phyloP scores from a whole-genome alignment of 208 protist species.

The Trypanosoma congolense region DNA sequence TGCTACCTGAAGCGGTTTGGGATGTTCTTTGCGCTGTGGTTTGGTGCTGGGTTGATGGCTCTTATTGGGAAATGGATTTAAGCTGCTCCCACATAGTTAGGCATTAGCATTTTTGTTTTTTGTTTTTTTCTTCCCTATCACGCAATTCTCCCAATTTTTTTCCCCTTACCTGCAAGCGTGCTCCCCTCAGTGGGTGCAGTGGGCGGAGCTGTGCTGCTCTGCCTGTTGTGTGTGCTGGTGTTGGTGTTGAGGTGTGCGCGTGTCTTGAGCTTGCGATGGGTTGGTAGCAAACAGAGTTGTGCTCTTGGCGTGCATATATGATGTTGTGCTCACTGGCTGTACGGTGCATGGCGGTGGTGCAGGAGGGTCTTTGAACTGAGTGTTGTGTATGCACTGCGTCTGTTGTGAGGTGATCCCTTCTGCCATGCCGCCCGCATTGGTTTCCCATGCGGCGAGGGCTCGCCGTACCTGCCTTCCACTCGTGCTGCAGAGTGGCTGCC shows the following conservation, averaged over 20 bases:
- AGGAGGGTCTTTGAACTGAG: neutral
- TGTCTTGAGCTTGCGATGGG: neutral
- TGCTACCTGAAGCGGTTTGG: constrained; percentile 17
- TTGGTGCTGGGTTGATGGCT: constrained; percentile 33
- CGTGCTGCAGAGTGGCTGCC: too few relatives aligned
- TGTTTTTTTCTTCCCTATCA: constrained; percentile 14
- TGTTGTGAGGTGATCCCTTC: too few relatives aligned
- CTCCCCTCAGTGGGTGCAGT: neutral
- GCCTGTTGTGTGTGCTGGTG: neutral
- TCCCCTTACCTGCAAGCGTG: neutral
- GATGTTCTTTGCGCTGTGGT: constrained; percentile 45
- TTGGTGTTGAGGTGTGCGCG: constrained; percentile 1
- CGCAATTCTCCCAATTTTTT: too few relatives aligned
- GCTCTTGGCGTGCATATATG: neutral
- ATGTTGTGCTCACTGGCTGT: too few relatives aligned
- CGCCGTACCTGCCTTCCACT: too few relatives aligned
- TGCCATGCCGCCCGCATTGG: too few relatives aligned
- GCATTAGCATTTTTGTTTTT: constrained; percentile 11
- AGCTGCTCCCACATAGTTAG: neutral
- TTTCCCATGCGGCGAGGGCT: too few relatives aligned
- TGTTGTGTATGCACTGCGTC: neutral
- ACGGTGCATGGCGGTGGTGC: too few relatives aligned
- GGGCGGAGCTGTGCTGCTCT: neutral
- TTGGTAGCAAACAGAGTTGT: neutral
- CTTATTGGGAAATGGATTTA: constrained; percentile 20